phyloP scores from a whole-genome alignment of 2,329 filamentous ascomycete species.

The Phialocephala sp. region DNA sequence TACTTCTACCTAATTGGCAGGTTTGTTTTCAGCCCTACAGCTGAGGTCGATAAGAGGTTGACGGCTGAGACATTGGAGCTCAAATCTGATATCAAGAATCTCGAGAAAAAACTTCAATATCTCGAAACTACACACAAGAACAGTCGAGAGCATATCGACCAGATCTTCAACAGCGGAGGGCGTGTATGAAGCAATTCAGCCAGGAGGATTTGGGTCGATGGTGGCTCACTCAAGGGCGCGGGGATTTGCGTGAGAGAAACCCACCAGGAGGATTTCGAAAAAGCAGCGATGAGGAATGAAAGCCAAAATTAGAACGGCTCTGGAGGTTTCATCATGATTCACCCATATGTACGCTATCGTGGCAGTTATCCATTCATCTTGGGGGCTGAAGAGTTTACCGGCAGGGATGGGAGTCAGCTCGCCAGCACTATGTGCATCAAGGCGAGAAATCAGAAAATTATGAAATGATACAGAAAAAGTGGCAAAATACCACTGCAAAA shows the following conservation, averaged over 20 bases:
- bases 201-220: slow-evolving; percentile 11
- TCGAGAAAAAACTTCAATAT: slow-evolving; percentile 90
- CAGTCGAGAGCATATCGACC: slow-evolving; percentile 87
- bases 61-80: slow-evolving; percentile 75
- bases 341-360: slow-evolving; percentile 12
- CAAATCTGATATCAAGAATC: slow-evolving; percentile 76
- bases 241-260: not conserved
- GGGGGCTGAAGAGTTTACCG: slow-evolving; percentile 17
- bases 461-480: not conserved
- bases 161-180: slow-evolving; percentile 70
- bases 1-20: slow-evolving; percentile 52
- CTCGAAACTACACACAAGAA: slow-evolving; percentile 96
- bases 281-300: slow-evolving; percentile 22
- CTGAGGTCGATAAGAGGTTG: slow-evolving; percentile 77
- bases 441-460: not conserved
- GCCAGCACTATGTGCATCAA: not conserved
- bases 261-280: slow-evolving; percentile 1
- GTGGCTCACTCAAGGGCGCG: not conserved
- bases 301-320: slow-evolving; percentile 21
- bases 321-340: slow-evolving; percentile 14
- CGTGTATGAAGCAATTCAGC: slow-evolving; percentile 33
- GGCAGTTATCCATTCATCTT: slow-evolving; percentile 12
- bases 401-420: slow-evolving; percentile 18
- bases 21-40: slow-evolving; percentile 83
- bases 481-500: not conserved